phyloP scores from a whole-genome alignment of 495 filamentous ascomycete genomes.

The Talaromyces ruber region DNA sequence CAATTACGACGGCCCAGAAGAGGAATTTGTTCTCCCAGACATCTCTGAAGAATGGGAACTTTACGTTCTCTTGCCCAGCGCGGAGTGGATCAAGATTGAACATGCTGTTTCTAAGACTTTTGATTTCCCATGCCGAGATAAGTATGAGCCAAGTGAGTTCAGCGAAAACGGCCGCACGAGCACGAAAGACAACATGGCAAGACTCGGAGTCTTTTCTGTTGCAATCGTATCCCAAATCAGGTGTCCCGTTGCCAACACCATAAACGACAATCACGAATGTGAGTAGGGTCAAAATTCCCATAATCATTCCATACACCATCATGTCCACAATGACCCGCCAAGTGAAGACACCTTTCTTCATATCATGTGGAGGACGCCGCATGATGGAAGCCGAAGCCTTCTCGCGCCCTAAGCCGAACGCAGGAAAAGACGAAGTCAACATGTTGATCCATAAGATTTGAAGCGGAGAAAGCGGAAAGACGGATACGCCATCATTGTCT shows the following conservation, averaged over 20 bases:
- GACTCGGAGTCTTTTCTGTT: conserved; percentile 46
- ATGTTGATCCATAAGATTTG: conserved; percentile 77
- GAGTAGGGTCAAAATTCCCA: conserved; percentile 58
- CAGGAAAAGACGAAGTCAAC: conserved; percentile 65
- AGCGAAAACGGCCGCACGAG: conserved; percentile 67
- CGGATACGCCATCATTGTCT: conserved; percentile 51
- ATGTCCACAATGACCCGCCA: conserved; percentile 63
- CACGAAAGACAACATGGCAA: conserved; percentile 63
- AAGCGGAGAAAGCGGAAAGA: conserved; percentile 67
- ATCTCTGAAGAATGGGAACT: conserved; percentile 52
- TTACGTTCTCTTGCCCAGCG: conserved; percentile 16
- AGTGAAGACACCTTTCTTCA: conserved; percentile 62
- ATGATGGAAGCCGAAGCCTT: conserved; percentile 58
- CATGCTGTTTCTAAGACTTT: conserved; percentile 58
- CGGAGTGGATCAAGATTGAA: conserved; percentile 55
- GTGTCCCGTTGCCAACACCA: conserved; percentile 47
- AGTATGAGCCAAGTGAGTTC: conserved; percentile 68
- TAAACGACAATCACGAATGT: conserved; percentile 65
- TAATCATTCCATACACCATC: conserved; percentile 61
- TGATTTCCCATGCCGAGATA: conserved; percentile 69
- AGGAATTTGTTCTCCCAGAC: conserved; percentile 65
- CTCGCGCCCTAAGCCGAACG: conserved; percentile 67
- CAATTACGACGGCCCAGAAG: conserved; percentile 63
- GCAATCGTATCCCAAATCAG: conserved; percentile 56
- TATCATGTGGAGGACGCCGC: conserved; percentile 61